phyloP scores from a whole-genome alignment of 2,329 filamentous ascomycete genomes.

The Xylariaceae sp. region DNA sequence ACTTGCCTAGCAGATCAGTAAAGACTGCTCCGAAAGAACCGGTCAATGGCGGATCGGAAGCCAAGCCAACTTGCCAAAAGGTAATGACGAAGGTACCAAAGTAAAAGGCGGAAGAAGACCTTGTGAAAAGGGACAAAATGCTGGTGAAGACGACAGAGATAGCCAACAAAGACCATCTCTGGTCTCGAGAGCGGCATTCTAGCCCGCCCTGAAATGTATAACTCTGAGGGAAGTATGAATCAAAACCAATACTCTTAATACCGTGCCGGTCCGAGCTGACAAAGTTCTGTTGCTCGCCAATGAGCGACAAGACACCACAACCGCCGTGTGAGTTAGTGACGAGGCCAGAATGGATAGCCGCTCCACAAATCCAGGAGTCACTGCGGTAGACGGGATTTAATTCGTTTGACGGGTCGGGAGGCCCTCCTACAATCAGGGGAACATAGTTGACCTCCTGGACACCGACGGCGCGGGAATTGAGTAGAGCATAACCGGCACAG shows the following conservation, averaged over 20 bases:
- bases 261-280: constrained; percentile 61
- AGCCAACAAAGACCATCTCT: constrained; percentile 76
- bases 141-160: constrained; percentile 76
- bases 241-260: constrained; percentile 71
- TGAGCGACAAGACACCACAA: constrained; percentile 72
- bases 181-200: constrained; percentile 64
- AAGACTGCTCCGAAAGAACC: constrained; percentile 64
- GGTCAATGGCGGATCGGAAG: constrained; percentile 75
- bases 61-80: constrained; percentile 86
- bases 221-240: constrained; percentile 83
- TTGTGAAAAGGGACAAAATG: constrained; percentile 74
- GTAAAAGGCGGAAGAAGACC: constrained; percentile 75
- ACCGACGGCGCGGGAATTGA: constrained; percentile 72
- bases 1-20: constrained; percentile 71
- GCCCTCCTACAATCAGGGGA: constrained; percentile 64
- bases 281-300: constrained; percentile 63
- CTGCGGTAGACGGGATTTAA: constrained; percentile 66
- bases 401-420: constrained; percentile 38
- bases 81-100: constrained; percentile 74
- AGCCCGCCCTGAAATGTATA: constrained; percentile 69
- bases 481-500: constrained; percentile 58
- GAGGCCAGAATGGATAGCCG: constrained; percentile 78
- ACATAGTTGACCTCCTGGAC: constrained; percentile 59
- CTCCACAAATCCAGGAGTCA: constrained; percentile 80
- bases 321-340: constrained; percentile 67